Conservation (phyloP, 179 eudicot species). For the Corrigiola litoralis region DNA sequence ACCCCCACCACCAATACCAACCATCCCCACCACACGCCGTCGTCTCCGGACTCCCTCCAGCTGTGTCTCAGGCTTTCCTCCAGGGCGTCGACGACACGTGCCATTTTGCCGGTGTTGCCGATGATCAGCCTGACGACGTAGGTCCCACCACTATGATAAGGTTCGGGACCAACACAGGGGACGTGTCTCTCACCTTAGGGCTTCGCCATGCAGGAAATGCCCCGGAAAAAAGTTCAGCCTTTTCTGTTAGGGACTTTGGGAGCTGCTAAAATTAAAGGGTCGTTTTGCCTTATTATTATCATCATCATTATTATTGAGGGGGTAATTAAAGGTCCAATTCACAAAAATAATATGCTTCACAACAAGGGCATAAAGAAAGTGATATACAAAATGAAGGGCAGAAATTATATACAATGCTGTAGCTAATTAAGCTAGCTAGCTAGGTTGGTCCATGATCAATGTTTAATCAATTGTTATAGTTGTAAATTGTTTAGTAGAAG, state of each 20-base stretch:
- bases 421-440: conserved; percentile 24
- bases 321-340: too few relatives aligned
- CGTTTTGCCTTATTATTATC: not conserved
- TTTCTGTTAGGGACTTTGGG: conserved; percentile 57
- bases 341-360: not conserved
- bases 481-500: conserved; percentile 28
- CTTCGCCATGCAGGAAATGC: conserved; percentile 75
- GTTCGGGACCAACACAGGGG: conserved; percentile 24
- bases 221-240: conserved; percentile 49
- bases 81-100: conserved; percentile 12
- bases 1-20: conserved; percentile 8
- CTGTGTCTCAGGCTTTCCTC: conserved; percentile 1
- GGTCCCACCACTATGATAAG: conserved; percentile 32
- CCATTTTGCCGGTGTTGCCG: not conserved
- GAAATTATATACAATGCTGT: conserved; percentile 7
- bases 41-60: conserved; percentile 3
- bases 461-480: not conserved
- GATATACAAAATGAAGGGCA: not conserved
- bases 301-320: not conserved
- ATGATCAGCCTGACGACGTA: not conserved
- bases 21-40: not conserved
- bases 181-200: conserved; percentile 48
- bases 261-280: conserved; percentile 30
- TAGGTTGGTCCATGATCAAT: conserved; percentile 15
- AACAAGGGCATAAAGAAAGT: not conserved